phyloP scores from a whole-genome alignment of 768 basidiomycete species.

The Leccinum boreale region DNA sequence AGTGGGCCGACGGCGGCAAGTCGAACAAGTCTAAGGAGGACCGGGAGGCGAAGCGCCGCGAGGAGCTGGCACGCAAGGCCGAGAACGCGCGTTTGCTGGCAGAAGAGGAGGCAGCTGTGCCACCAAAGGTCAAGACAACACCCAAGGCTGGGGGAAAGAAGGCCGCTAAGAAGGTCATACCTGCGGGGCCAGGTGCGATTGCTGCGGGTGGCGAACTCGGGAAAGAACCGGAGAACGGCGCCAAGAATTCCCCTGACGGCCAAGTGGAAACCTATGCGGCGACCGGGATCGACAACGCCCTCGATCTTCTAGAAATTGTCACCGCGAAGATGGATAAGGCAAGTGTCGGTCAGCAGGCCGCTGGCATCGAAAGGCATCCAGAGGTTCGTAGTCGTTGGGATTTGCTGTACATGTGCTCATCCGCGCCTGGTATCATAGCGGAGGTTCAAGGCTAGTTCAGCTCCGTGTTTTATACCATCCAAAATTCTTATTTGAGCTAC shows the following conservation, averaged over 20 bases:
- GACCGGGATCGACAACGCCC: constrained; percentile 85
- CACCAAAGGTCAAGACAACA: constrained; percentile 58
- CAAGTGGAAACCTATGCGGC: constrained; percentile 70
- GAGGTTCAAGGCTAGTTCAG: constrained; percentile 71
- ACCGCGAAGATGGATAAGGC: constrained; percentile 94
- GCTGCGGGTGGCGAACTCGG: constrained; percentile 63
- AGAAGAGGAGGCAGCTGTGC: constrained; percentile 73
- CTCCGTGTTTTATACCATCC: neutral
- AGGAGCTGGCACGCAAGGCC: constrained; percentile 81
- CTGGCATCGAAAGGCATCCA: constrained; percentile 84
- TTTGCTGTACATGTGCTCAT: constrained; percentile 8
- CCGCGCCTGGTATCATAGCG: constrained; percentile 45
- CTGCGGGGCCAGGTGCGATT: constrained; percentile 83
- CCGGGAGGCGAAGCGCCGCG: constrained; percentile 76
- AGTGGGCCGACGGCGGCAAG: constrained; percentile 70
- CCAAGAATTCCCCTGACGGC: constrained; percentile 24
- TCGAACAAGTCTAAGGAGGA: constrained; percentile 65
- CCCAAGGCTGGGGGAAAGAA: constrained; percentile 66
- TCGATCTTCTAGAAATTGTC: constrained; percentile 86
- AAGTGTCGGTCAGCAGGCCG: constrained; percentile 83
- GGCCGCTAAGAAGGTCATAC: constrained; percentile 45
- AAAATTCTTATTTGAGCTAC: constrained; percentile 7
- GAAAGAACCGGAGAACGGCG: constrained; percentile 19
- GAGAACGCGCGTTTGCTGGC: constrained; percentile 82
- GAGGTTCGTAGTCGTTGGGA: constrained; percentile 55